Percentiles rank a stretch among this genome's conserved stretches.
Conservation (phyloP, 805 yeast genomes). For the Cyberlindnera maritima region DNA sequence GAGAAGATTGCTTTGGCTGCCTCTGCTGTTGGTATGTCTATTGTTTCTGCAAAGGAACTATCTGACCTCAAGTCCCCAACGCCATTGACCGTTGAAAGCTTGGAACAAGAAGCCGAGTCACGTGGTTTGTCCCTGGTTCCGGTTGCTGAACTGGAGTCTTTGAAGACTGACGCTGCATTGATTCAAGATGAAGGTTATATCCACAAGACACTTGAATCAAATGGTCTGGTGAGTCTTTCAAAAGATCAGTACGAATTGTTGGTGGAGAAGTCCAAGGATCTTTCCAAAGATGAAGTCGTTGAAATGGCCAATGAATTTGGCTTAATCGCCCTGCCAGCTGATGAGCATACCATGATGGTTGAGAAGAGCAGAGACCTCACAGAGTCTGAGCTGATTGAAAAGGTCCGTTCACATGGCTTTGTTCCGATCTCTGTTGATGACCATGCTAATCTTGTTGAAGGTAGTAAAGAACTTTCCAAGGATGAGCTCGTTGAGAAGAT, state of each 20-base stretch:
- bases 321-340: constrained; percentile 23
- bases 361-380: too few relatives aligned
- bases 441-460: background rate
- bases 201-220: background rate
- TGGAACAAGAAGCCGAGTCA: background rate
- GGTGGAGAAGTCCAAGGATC: constrained; percentile 5
- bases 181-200: background rate
- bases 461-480: constrained; percentile 4
- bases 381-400: too few relatives aligned
- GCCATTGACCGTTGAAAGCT: background rate
- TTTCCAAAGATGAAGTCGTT: constrained; percentile 9
- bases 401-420: too few relatives aligned
- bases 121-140: constrained; percentile 2
- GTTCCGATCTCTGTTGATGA: too few relatives aligned
- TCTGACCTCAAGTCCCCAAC: constrained; percentile 1
- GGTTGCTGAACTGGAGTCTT: constrained; percentile 1
- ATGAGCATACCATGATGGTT: background rate
- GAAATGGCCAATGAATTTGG: constrained; percentile 29
- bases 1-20: constrained; percentile 5
- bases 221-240: constrained; percentile 24
- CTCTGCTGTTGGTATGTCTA: constrained; percentile 9
- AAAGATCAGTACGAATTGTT: constrained; percentile 20
- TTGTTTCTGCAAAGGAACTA: background rate
- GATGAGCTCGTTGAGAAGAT: constrained; percentile 12
- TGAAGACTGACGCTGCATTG: constrained; percentile 4